phyloP scores from a whole-genome alignment of 148 eudicot species.

The Polygonum maritimum region DNA sequence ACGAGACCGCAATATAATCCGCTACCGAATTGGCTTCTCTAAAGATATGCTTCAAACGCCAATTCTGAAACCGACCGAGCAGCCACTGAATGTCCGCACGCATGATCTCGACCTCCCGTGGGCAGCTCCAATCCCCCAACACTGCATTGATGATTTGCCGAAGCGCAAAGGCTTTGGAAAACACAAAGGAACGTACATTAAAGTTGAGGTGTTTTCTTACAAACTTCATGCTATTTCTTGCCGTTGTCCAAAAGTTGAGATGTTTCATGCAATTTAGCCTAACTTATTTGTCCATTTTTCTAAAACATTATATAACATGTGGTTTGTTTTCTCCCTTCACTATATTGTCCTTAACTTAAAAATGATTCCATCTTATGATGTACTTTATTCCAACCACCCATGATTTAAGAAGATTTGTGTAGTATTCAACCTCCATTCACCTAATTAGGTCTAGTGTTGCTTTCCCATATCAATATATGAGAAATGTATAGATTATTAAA shows the following conservation, averaged over 20 bases:
- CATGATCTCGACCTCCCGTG: no score
- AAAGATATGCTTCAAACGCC: no score
- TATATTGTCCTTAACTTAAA: background rate
- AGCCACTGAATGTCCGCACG: no score
- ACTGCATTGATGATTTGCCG: no score
- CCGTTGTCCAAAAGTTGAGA: background rate
- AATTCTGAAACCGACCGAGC: no score
- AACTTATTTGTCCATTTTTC: background rate
- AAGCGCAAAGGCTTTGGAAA: no score
- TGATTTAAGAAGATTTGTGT: background rate
- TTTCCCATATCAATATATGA: background rate
- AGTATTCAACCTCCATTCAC: background rate
- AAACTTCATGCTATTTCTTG: background rate
- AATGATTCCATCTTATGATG: background rate
- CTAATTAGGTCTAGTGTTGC: conserved; percentile 1
- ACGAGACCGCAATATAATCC: no score
- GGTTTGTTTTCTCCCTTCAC: background rate
- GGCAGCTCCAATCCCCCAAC: no score
- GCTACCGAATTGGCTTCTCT: no score
- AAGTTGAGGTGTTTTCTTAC: no score
- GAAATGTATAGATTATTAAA: background rate
- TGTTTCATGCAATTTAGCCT: background rate
- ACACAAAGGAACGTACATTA: no score
- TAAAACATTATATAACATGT: background rate
- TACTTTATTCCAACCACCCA: conserved; percentile 3